phyloP scores from a whole-genome alignment of 2,329 filamentous ascomycete species.

The Sporothrix pseudoabietina region DNA sequence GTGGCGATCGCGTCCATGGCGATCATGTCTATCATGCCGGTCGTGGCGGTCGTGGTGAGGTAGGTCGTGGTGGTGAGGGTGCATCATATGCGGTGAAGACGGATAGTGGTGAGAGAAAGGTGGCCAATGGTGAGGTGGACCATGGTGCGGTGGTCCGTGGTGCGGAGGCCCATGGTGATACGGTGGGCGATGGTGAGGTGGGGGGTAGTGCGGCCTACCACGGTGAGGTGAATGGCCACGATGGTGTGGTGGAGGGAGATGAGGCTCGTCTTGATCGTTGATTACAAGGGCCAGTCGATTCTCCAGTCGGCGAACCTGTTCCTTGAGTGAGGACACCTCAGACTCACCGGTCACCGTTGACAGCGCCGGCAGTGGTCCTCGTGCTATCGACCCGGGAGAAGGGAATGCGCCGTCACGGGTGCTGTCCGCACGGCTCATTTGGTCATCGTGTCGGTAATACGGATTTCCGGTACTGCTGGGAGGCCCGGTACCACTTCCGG shows the following conservation, averaged over 20 bases:
- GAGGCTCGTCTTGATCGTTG: conserved; percentile 30
- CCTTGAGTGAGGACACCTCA: conserved; percentile 46
- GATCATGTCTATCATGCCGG: not conserved
- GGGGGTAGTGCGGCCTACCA: conserved; percentile 14
- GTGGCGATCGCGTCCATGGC: not conserved
- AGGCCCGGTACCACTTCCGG: not conserved
- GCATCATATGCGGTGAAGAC: conserved; percentile 20
- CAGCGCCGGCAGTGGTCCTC: conserved; percentile 24
- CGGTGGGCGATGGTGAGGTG: not conserved
- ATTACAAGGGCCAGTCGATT: conserved; percentile 43
- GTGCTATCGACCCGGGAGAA: conserved; percentile 24
- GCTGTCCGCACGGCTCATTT: conserved; percentile 14
- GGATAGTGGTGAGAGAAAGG: conserved; percentile 22
- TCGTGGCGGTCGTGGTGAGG: conserved; percentile 19
- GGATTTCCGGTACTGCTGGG: not conserved
- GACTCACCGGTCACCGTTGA: conserved; percentile 29
- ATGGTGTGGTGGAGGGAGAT: conserved; percentile 17
- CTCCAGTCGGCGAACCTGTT: conserved; percentile 49
- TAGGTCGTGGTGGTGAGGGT: conserved; percentile 22
- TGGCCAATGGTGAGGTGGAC: conserved; percentile 21
- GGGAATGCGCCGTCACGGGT: conserved; percentile 16
- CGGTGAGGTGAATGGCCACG: conserved; percentile 11
- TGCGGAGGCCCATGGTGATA: conserved; percentile 5
- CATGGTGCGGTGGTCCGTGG: conserved; percentile 3
- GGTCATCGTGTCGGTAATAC: conserved; percentile 26